A percentile compares a stretch with the other conserved stretches of the same genome.
Conservation (phyloP, 108 stramenopile species). For the Epipyxis sp. region DNA sequence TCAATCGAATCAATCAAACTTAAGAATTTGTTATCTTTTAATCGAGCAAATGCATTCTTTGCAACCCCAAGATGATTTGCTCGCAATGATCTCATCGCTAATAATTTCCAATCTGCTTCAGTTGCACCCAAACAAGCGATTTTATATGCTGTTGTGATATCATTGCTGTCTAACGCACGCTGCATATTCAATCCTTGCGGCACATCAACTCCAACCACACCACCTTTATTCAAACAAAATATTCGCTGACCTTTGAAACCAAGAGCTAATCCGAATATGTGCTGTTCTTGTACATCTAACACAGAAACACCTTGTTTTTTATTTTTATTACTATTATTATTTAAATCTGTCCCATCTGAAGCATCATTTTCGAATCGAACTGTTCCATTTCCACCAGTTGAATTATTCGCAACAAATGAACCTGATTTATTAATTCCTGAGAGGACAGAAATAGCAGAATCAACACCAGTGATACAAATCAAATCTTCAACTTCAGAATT, state of each 20-base stretch:
- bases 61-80: slow-evolving; percentile 46
- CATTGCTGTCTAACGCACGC: slow-evolving; percentile 44
- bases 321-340: too few relatives aligned
- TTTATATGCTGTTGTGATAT: slow-evolving; percentile 48
- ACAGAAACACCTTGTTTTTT: too few relatives aligned
- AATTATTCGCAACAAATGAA: background rate
- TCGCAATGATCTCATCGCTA: slow-evolving; percentile 52
- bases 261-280: slow-evolving; percentile 50
- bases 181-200: slow-evolving; percentile 45
- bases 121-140: slow-evolving; percentile 63
- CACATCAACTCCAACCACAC: slow-evolving; percentile 51
- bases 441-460: background rate
- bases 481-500: slow-evolving; percentile 61
- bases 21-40: slow-evolving; percentile 54
- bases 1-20: slow-evolving; percentile 49
- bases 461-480: slow-evolving; percentile 54
- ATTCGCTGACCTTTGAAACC: slow-evolving; percentile 54
- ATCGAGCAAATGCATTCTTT: slow-evolving; percentile 50
- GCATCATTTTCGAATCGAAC: background rate
- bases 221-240: slow-evolving; percentile 38
- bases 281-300: slow-evolving; percentile 17
- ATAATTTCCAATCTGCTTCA: slow-evolving; percentile 57
- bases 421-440: background rate
- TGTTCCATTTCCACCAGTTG: too few relatives aligned
- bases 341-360: background rate